Percentiles rank a stretch among this genome's conserved stretches.
Conservation (phyloP, 108 stramenopile genomes). For the Epipyxis sp. region DNA sequence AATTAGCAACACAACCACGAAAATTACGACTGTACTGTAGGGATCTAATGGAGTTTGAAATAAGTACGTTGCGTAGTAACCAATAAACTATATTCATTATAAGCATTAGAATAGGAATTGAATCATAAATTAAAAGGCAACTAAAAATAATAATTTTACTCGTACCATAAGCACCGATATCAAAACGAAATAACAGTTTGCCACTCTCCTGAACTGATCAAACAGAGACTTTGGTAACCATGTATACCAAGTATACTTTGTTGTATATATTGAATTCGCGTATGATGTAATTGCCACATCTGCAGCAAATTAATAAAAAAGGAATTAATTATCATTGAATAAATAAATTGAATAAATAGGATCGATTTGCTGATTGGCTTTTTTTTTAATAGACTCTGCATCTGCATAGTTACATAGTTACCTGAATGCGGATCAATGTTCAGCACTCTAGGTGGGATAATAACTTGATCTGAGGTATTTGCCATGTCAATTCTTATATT, state of each 20-base stretch:
- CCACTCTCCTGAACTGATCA: constrained; percentile 62
- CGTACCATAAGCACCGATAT: constrained; percentile 82
- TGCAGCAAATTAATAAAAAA: background rate
- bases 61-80: constrained; percentile 63
- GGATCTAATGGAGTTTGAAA: constrained; percentile 82
- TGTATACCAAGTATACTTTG: constrained; percentile 17
- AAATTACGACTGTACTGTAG: constrained; percentile 85
- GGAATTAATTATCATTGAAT: too few relatives aligned
- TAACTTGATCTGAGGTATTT: too few relatives aligned
- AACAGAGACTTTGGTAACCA: constrained; percentile 29
- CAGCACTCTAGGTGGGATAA: too few relatives aligned
- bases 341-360: too few relatives aligned
- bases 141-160: background rate
- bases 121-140: background rate
- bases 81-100: constrained; percentile 49
- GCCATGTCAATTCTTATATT: too few relatives aligned
- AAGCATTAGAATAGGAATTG: background rate
- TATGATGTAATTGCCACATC: background rate
- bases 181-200: constrained; percentile 91
- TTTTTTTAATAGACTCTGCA: too few relatives aligned
- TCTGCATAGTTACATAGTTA: too few relatives aligned
- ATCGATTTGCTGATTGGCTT: too few relatives aligned
- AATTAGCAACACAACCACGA: constrained; percentile 76
- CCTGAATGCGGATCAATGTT: too few relatives aligned
- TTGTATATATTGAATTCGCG: constrained; percentile 22